Conservation (phyloP, 2,329 filamentous ascomycete species). For the Arthrobotrys entomopaga region DNA sequence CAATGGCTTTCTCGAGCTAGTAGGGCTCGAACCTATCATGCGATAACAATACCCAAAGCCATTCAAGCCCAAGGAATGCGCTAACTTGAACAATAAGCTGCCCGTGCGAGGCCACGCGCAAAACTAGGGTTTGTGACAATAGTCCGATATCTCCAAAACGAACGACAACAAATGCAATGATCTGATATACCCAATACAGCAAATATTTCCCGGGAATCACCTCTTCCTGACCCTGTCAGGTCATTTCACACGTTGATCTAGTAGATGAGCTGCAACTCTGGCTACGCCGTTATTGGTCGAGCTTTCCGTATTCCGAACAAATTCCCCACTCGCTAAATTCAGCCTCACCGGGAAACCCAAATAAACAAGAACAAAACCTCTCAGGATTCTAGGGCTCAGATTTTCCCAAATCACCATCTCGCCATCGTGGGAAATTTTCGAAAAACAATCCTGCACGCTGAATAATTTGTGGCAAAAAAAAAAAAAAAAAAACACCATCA, state of each 20-base stretch:
- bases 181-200: slow-evolving; percentile 36
- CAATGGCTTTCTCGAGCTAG: slow-evolving; percentile 33
- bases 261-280: slow-evolving; percentile 39
- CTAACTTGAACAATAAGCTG: slow-evolving; percentile 16
- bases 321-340: slow-evolving; percentile 53
- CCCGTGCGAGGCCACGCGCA: slow-evolving; percentile 15
- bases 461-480: not conserved
- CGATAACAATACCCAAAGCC: slow-evolving; percentile 4
- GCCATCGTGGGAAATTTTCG: slow-evolving; percentile 5
- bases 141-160: slow-evolving; percentile 11
- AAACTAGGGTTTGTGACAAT: slow-evolving; percentile 10
- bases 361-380: slow-evolving; percentile 5
- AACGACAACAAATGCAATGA: not conserved
- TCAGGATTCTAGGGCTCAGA: slow-evolving; percentile 9
- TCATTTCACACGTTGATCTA: slow-evolving; percentile 38
- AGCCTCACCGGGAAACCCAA: slow-evolving; percentile 46
- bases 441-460: slow-evolving; percentile 18
- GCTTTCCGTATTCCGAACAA: slow-evolving; percentile 34
- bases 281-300: slow-evolving; percentile 43
- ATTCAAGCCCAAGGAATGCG: slow-evolving; percentile 4
- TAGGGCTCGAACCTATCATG: slow-evolving; percentile 35
- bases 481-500: slow-evolving; percentile 9
- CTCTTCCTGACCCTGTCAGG: slow-evolving; percentile 25
- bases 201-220: slow-evolving; percentile 35
- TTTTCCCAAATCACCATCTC: slow-evolving; percentile 16